phyloP scores from a whole-genome alignment of 257 asterid genomes.

The Plantago elongata region DNA sequence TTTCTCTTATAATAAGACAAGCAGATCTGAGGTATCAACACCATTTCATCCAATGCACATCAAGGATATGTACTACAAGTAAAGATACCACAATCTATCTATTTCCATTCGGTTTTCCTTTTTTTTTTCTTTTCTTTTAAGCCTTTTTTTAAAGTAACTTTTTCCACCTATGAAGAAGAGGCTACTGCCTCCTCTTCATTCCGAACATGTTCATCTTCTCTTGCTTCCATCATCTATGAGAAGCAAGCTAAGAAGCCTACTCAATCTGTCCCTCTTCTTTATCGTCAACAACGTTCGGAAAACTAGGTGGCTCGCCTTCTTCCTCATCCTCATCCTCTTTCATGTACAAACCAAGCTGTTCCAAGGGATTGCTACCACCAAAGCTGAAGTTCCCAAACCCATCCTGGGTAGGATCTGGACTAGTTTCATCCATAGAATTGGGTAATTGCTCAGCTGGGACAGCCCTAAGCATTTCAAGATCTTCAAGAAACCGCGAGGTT shows the following conservation, averaged over 20 bases:
- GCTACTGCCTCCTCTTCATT: neutral
- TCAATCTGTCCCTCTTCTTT: slow-evolving; percentile 85
- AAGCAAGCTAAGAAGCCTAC: slow-evolving; percentile 17
- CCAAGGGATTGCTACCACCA: slow-evolving; percentile 70
- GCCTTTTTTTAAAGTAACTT: neutral
- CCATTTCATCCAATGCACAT: too few relatives aligned
- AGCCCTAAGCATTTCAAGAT: slow-evolving; percentile 65
- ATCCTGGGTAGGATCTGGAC: slow-evolving; percentile 64
- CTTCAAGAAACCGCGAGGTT: slow-evolving; percentile 58
- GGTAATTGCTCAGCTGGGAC: slow-evolving; percentile 48
- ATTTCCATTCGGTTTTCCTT: neutral
- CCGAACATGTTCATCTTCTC: neutral
- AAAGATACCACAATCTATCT: too few relatives aligned
- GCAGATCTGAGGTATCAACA: too few relatives aligned
- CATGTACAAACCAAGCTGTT: slow-evolving; percentile 89
- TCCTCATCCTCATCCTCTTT: slow-evolving; percentile 80
- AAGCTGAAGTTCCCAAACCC: slow-evolving; percentile 68
- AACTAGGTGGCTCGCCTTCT: slow-evolving; percentile 46
- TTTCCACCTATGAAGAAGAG: neutral
- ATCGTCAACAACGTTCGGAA: slow-evolving; percentile 23
- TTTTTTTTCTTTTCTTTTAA: neutral
- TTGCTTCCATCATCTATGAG: neutral
- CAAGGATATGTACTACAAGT: too few relatives aligned
- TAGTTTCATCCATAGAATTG: slow-evolving; percentile 54
- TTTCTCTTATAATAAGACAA: too few relatives aligned